Percentiles rank a stretch among this genome's conserved stretches.
Evolutionary conservation across 805 yeast genomes (phyloP).

Genomic region (Yamadazyma phyllophila): DNA sequence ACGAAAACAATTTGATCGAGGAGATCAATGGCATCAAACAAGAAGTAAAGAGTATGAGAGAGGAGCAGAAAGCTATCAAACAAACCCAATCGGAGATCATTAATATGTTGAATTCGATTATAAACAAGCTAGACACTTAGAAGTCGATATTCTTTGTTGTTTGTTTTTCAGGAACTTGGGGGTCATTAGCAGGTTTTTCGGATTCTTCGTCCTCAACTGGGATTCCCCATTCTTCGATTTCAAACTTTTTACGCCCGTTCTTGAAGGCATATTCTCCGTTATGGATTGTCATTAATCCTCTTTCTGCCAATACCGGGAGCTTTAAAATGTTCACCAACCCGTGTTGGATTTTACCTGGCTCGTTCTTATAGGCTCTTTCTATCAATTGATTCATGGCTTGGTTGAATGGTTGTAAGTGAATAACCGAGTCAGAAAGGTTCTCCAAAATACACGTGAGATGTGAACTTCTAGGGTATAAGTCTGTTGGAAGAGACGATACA

Average conservation of each 20-base stretch:
- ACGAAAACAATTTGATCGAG: background rate
- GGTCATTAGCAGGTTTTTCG: constrained; percentile 11
- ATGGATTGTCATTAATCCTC: constrained; percentile 76
- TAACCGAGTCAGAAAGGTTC: constrained; percentile 58
- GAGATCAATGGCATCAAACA: background rate
- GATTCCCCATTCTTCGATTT: constrained; percentile 93
- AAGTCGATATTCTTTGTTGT: constrained; percentile 38
- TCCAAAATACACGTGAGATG: constrained; percentile 52
- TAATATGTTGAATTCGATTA: background rate
- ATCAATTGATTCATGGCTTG: constrained; percentile 65
- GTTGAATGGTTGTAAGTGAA: constrained; percentile 79
- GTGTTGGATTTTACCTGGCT: constrained; percentile 76
- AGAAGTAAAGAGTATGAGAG: background rate
- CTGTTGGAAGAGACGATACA: constrained; percentile 58
- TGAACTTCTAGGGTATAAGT: constrained; percentile 57
- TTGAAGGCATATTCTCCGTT: constrained; percentile 81
- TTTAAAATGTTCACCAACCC: constrained; percentile 79
- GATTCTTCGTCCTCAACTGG: constrained; percentile 84
- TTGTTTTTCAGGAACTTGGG: constrained; percentile 16
- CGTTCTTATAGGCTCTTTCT: constrained; percentile 67
- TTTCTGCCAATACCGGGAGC: constrained; percentile 66
- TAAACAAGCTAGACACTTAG: constrained; percentile 10
- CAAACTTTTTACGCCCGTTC: constrained; percentile 79
- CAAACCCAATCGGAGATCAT: background rate
- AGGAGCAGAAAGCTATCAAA: background rate